phyloP scores from a whole-genome alignment of 345 rosid species.

The Acer negundo region DNA sequence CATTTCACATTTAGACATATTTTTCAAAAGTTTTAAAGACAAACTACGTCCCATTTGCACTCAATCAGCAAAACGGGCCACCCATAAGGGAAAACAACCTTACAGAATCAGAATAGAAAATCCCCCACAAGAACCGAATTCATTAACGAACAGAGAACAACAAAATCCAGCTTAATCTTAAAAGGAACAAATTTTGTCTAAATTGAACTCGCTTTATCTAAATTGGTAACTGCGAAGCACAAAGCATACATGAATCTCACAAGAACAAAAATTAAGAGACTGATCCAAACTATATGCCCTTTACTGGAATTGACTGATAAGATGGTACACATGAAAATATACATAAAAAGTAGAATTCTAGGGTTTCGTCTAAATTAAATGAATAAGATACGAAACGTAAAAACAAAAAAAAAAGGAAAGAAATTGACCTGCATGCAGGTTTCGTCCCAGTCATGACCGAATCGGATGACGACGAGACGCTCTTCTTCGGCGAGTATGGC shows the following conservation, averaged over 20 bases:
- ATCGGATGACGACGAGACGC: conserved; percentile 86
- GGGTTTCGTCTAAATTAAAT: too few species aligned
- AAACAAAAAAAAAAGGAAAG: neutral
- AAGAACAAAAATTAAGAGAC: too few species aligned
- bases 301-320: neutral
- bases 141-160: neutral
- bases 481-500: conserved; percentile 94
- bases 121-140: neutral
- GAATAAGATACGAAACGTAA: neutral
- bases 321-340: neutral
- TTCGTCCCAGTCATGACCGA: conserved; percentile 97
- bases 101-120: neutral
- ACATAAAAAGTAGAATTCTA: too few species aligned
- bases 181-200: neutral
- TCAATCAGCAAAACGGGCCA: too few species aligned
- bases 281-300: too few species aligned
- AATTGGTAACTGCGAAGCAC: neutral
- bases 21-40: too few species aligned
- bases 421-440: conserved; percentile 81
- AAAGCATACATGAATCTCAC: neutral
- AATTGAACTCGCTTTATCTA: too few species aligned
- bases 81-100: too few species aligned
- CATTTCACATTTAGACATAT: neutral
- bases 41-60: too few species aligned
- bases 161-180: neutral